Evolutionary conservation across 1,284 basidiomycete genomes (phyloP), one percentile per base, ranked within the genome.

Genomic region (Ceratobasidium sp.): DNA sequence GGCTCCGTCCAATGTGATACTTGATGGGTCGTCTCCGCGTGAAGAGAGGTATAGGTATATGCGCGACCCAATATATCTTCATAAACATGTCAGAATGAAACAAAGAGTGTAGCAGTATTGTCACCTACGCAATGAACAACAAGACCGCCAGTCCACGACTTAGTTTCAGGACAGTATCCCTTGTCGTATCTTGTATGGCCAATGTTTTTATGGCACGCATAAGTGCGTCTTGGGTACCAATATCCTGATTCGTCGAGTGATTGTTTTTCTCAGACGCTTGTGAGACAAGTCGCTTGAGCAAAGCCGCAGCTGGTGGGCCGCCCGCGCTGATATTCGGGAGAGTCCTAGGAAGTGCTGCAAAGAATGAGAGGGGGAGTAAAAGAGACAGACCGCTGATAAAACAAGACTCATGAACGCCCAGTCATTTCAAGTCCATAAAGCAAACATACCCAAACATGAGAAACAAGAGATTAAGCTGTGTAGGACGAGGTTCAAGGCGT

Each of bases 41-140:
- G 89, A 89, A 3, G 89, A 89, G 76, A 90, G 85, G 78, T 89
- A 86, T 41, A 90, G 79, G 79, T 86, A 91, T 41, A 90, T 82
- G 8, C 89, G 85, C 10, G 89, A 90, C 58, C 81, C 82, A 34
- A 90, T 77, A 75, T 91, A 91, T 6, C 88, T 89, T 39, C 8
- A 39, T 32, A 2, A 39, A 39, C 14, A 39, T 39, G 53, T 12
- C 1, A 21, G n/a, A 26, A 30, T 55, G 1, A 65, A 60, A 50
- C 26, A 45, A 45, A 14, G 46, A 45, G 45, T 16, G 3, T 69
- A 21, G 65, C 45, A 16, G 48, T 39, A 41, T 16, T 10, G 41
- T 26, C 6, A 79, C 86, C 75, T 78, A 89, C 86, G 89, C 83
- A 3, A 85, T 61, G 8, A 90, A 83, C 0, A 91, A 82, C 12